Base-by-base conservation (phyloP, 257 asterid genomes). In the Scutellaria galericulata region DNA sequence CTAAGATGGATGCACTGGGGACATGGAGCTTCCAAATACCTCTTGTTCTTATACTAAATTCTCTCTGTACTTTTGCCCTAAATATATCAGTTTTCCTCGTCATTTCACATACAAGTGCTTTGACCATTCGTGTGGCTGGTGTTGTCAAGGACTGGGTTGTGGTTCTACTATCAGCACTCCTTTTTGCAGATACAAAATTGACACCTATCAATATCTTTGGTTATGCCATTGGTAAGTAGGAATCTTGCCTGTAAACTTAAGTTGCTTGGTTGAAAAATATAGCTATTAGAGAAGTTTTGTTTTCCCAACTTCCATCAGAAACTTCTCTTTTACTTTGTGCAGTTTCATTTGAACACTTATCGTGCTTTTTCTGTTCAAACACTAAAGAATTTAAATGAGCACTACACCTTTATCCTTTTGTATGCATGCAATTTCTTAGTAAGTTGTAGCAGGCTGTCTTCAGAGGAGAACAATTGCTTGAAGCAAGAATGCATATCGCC, bases 81-180 rank as follows among this genome's bases (percentile, higher is more conserved):
- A 95, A 95, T 82, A 92, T 95, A 66, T 92, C 99, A 39, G 99
- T 91, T 79, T 95, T 95, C 78, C 99, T 95, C 20, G 98, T 95
- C 76, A 95, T 95, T 70, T 86, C 96, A 7, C 95, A 90, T 64
- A 95, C 98, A 18, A 95, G 99, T 86, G 99, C 99, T 71, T 85
- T 95, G 83, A 95, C 99, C 63, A 95, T 95, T 67, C 99, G 99
- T 59, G 97, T 95, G 70, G 99, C 99, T 73, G 99, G 99, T 56
- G 99, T 95, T 31, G 98, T 95, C 76, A 95, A 95, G 84, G 99
- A 95, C 77, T 95, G 99, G 99, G 97, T 92, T 73, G 98, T 95
- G 12, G 98, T 95, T 73, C 84, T 95, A 44, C 78, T 95, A 53
- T 95, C 99, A 7, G 99, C 99, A 10, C 80, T 92, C 77, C 86